Percentiles rank a stretch among this genome's conserved stretches.
These are phyloP conservation scores for Colletotrichum phormii DNA, from an alignment of 2,329 filamentous ascomycete species.

Conservation along the genomic window DNA sequence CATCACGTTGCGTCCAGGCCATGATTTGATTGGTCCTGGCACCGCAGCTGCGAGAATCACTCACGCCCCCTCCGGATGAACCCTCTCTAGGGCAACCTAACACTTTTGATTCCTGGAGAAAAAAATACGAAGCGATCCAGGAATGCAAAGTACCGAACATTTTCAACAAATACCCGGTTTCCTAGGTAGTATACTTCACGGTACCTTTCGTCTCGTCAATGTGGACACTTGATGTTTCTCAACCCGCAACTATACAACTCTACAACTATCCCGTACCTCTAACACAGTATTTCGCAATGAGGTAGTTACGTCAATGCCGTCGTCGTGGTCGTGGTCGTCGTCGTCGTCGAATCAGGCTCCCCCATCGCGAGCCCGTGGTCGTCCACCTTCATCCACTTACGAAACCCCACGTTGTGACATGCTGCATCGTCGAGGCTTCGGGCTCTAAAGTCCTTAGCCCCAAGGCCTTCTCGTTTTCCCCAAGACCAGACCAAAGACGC, in stretches of 20 bases:
- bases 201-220: constrained; percentile 20
- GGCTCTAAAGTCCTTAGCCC: constrained; percentile 21
- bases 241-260: background rate
- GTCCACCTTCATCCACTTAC: constrained; percentile 28
- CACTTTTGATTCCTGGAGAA: background rate
- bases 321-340: too few relatives aligned
- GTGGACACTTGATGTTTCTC: constrained; percentile 6
- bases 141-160: background rate
- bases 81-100: constrained; percentile 2
- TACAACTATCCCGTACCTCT: too few relatives aligned
- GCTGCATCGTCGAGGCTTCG: constrained; percentile 31
- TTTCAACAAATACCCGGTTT: background rate
- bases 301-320: background rate
- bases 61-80: constrained; percentile 13
- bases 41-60: background rate
- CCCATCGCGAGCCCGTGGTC: constrained; percentile 24
- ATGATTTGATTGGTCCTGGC: constrained; percentile 36
- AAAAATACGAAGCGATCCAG: background rate
- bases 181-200: background rate
- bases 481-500: background rate
- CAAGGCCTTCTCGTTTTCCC: background rate
- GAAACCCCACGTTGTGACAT: constrained; percentile 34
- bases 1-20: constrained; percentile 39
- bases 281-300: background rate
- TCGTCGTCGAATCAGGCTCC: constrained; percentile 25